A percentile compares a stretch with the other conserved stretches of the same genome.
phyloP scores from a whole-genome alignment of 73 alveolate species.

The Effrenium voratum region DNA sequence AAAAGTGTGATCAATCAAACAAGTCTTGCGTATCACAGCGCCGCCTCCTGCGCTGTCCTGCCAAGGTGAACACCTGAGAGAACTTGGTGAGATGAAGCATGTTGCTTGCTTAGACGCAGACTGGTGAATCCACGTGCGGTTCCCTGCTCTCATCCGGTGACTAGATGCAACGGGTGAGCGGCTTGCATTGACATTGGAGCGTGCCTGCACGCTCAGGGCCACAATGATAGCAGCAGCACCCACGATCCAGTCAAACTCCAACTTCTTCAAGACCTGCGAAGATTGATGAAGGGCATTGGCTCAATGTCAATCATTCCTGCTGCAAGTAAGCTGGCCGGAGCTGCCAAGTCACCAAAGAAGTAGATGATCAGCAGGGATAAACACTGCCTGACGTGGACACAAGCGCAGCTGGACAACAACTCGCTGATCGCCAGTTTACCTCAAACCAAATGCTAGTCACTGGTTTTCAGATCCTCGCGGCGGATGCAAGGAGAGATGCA shows the following conservation, averaged over 20 bases:
- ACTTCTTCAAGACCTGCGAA: neutral
- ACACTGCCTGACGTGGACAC: conserved; percentile 74
- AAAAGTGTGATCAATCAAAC: too few species aligned
- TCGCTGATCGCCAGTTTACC: too few species aligned
- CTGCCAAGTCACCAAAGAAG: conserved; percentile 73
- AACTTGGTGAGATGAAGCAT: too few species aligned
- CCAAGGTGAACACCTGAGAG: conserved; percentile 85
- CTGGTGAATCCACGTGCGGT: neutral
- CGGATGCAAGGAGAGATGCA: too few species aligned
- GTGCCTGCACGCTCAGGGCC: conserved; percentile 82
- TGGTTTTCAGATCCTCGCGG: too few species aligned
- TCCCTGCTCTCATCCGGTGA: neutral
- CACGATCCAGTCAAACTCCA: conserved; percentile 85
- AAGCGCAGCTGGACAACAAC: too few species aligned
- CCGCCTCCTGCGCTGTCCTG: conserved; percentile 79
- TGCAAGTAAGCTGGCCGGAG: neutral
- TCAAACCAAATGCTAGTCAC: too few species aligned
- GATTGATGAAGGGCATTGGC: too few species aligned
- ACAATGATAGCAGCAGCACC: conserved; percentile 89
- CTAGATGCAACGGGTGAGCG: neutral
- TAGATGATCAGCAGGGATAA: conserved; percentile 73
- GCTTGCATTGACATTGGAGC: neutral
- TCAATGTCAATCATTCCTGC: too few species aligned
- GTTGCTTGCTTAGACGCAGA: neutral
- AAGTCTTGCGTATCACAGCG: too few species aligned